Conservation (phyloP, 2,329 filamentous ascomycete genomes). For the Aspergillus pseudotamarii region DNA sequence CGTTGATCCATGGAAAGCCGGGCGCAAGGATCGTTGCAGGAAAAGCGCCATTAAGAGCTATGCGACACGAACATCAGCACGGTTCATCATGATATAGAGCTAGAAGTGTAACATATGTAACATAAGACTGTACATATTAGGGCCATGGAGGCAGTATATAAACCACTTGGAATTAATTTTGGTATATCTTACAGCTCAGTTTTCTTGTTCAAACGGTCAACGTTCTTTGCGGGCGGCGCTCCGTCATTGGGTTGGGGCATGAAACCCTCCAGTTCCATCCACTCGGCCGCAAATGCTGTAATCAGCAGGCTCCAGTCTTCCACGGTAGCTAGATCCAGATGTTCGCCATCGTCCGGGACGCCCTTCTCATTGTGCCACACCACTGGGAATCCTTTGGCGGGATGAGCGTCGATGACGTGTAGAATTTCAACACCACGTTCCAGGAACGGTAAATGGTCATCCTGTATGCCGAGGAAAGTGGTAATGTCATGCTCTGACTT, state of each 20-base stretch:
- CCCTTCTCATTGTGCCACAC: conserved; percentile 81
- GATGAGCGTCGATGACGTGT: conserved; percentile 79
- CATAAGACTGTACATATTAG: conserved; percentile 7
- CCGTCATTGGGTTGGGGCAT: conserved; percentile 30
- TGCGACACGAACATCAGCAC: conserved; percentile 18
- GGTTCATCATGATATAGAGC: conserved; percentile 2
- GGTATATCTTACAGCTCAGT: conserved; percentile 46
- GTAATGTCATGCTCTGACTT: conserved; percentile 57
- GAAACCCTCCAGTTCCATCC: conserved; percentile 77
- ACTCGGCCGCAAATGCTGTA: conserved; percentile 83
- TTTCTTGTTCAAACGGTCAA: conserved; percentile 28
- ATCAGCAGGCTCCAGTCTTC: conserved; percentile 87
- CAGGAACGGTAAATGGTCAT: conserved; percentile 94
- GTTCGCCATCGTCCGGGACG: conserved; percentile 70
- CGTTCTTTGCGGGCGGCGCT: neutral
- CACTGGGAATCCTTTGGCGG: conserved; percentile 61
- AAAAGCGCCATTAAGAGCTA: conserved; percentile 20
- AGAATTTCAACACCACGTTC: conserved; percentile 80
- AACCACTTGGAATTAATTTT: conserved; percentile 11
- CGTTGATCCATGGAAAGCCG: neutral
- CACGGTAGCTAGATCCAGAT: conserved; percentile 77
- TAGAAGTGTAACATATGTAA: conserved; percentile 6
- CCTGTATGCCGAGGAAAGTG: conserved; percentile 61
- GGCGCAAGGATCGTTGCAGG: neutral
- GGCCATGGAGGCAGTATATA: neutral